These are phyloP conservation scores for Blastobotrys terrestris DNA, from an alignment of 805 yeast species.

Conservation along the genomic window DNA sequence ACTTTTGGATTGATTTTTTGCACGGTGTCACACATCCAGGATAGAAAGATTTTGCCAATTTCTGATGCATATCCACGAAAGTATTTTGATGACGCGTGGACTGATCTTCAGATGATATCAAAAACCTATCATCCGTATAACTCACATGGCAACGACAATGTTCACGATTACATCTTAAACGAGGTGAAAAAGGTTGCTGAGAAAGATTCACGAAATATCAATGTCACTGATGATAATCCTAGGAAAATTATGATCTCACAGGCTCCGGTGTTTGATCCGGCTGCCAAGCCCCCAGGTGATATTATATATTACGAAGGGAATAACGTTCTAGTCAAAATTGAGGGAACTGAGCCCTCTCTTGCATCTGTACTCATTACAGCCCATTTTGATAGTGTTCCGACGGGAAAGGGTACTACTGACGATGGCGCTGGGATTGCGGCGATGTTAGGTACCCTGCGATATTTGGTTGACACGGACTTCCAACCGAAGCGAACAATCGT, in stretches of 20 bases:
- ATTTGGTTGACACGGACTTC: slow-evolving; percentile 33
- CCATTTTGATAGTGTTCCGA: slow-evolving; percentile 85
- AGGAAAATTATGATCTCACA: slow-evolving; percentile 44
- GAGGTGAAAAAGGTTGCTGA: slow-evolving; percentile 38
- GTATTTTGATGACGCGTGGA: slow-evolving; percentile 46
- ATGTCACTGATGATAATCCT: slow-evolving; percentile 37
- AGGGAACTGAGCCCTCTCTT: slow-evolving; percentile 52
- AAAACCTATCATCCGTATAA: slow-evolving; percentile 68
- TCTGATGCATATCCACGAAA: slow-evolving; percentile 8
- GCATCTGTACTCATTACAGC: slow-evolving; percentile 75
- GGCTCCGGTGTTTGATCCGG: slow-evolving; percentile 37
- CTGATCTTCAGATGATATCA: slow-evolving; percentile 64
- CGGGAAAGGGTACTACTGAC: slow-evolving; percentile 83
- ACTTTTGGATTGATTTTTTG: slow-evolving; percentile 10
- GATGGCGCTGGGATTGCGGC: slow-evolving; percentile 88
- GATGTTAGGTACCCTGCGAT: slow-evolving; percentile 60
- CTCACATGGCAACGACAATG: slow-evolving; percentile 67
- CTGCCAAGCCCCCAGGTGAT: slow-evolving; percentile 35
- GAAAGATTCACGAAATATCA: slow-evolving; percentile 17
- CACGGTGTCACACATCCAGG: slow-evolving; percentile 4
- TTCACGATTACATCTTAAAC: slow-evolving; percentile 57
- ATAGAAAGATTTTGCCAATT: not conserved
- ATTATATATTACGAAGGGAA: slow-evolving; percentile 76
- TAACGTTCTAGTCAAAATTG: slow-evolving; percentile 68
- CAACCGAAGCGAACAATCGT: slow-evolving; percentile 69